Percentiles rank a stretch among this genome's conserved stretches.
Conservation (phyloP, 106 monocot species). For the Apostasia ramifera region DNA sequence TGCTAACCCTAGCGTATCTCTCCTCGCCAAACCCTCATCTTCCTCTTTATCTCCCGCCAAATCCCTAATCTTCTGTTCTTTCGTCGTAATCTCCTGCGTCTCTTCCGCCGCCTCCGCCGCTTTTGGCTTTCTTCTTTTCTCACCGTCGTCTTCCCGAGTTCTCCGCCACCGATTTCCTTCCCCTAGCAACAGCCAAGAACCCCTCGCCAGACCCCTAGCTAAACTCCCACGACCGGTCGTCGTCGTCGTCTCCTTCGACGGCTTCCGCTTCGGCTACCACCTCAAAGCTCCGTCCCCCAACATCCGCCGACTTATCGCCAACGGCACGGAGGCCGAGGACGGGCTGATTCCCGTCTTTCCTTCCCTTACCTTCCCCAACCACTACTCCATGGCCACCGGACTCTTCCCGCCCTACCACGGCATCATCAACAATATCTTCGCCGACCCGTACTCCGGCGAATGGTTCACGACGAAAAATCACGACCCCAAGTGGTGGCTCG, state of each 20-base stretch:
- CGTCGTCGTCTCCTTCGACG: slow-evolving; percentile 62
- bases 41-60: neutral
- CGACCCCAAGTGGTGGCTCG: slow-evolving; percentile 82
- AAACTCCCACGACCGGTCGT: slow-evolving; percentile 46
- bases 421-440: slow-evolving; percentile 71
- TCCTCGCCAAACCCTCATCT: neutral
- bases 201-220: slow-evolving; percentile 11
- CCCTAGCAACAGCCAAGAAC: neutral
- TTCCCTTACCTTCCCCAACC: slow-evolving; percentile 81
- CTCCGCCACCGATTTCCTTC: slow-evolving; percentile 1
- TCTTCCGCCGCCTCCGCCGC: slow-evolving; percentile 14
- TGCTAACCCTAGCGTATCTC: neutral
- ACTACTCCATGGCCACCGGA: slow-evolving; percentile 86
- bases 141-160: slow-evolving; percentile 7
- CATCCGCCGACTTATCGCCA: slow-evolving; percentile 55
- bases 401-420: slow-evolving; percentile 67
- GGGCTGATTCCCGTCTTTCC: slow-evolving; percentile 80
- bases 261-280: slow-evolving; percentile 88
- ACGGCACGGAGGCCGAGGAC: slow-evolving; percentile 45
- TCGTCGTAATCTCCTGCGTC: slow-evolving; percentile 16
- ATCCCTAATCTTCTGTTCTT: neutral
- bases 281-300: slow-evolving; percentile 53
- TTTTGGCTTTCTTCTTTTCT: slow-evolving; percentile 9
- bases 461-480: slow-evolving; percentile 38
- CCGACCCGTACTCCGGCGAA: slow-evolving; percentile 36